These are phyloP conservation scores for Botrytis fragariae DNA, from an alignment of 2,329 filamentous ascomycete genomes.

Conservation along the genomic window DNA sequence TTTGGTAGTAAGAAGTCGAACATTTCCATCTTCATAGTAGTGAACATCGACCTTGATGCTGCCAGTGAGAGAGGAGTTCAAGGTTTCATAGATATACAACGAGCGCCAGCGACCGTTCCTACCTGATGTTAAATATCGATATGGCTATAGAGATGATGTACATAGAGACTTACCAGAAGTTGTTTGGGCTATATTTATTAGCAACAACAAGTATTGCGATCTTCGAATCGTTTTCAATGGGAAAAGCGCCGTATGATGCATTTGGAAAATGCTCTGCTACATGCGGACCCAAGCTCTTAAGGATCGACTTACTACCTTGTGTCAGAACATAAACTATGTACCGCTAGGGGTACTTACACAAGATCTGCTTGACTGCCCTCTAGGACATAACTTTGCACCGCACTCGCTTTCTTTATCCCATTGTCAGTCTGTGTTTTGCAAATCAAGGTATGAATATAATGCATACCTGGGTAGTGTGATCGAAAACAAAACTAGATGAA, in stretches of 20 bases:
- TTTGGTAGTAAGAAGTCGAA: constrained; percentile 88
- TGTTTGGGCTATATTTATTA: constrained; percentile 96
- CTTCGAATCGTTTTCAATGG: constrained; percentile 70
- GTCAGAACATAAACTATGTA: constrained; percentile 1
- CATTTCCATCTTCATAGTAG: constrained; percentile 99
- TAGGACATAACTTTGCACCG: constrained; percentile 72
- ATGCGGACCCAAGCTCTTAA: constrained; percentile 74
- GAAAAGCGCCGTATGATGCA: constrained; percentile 78
- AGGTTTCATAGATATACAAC: constrained; percentile 74
- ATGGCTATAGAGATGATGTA: not conserved
- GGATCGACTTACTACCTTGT: constrained; percentile 68
- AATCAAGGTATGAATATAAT: not conserved
- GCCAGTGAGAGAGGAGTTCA: constrained; percentile 68
- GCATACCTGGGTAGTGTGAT: constrained; percentile 73
- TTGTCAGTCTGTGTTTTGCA: not conserved
- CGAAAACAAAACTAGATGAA: constrained; percentile 83
- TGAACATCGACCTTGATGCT: constrained; percentile 92
- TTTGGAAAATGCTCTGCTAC: constrained; percentile 85
- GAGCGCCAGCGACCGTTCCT: constrained; percentile 97
- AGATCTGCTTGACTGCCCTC: constrained; percentile 76
- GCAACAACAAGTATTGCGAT: constrained; percentile 83
- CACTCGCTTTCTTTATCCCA: constrained; percentile 68
- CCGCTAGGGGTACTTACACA: constrained; percentile 56
- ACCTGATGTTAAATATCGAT: constrained; percentile 18
- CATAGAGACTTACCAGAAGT: constrained; percentile 72